Evolutionary conservation across 345 rosid genomes (phyloP), one percentile per base, ranked within the genome.

Genomic region (Citrus trifoliata): DNA sequence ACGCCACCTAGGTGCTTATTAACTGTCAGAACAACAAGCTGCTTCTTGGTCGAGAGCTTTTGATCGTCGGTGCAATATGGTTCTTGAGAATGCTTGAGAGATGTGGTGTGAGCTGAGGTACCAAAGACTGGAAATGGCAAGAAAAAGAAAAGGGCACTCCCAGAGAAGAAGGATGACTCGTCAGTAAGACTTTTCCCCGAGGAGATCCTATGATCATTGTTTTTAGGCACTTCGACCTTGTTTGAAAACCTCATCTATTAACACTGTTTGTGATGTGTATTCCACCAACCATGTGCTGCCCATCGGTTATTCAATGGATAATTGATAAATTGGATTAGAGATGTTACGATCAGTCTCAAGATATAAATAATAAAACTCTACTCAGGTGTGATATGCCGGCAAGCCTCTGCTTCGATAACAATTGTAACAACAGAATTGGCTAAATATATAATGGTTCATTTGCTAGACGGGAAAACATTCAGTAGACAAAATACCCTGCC

Each of bases 41-140:
- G 77, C 97, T 97, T 51, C 88, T 97, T 19, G 99, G 97, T 1
- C 91, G 98, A 93, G 98, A 67, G 98, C 98, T 0, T 97, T 97
- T 60, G 98, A 97, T 80, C 98, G 37, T 10, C 98, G 92, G 92
- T 93, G 98, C 91, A 97, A 93, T 86, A 97, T 94, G 99, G 98
- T 97, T 71, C 90, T 97, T 22, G 99, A 97, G 78, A 97, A 97
- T 78, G 99, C 94, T 71, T 88, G 93, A 82, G 99, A 97, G 81
- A 90, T 94, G 93, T 96, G 99, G 99, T 91, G 98, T 33, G 99
- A 96, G 99, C 94, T 56, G 10, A 97, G 99, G 97, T 91, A 0
- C 98, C 99, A 4, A 93, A 94, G 79, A 94, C 96, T 0, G 98
- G 98, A 7, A 94, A 97, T 84, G 99, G 99, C 80, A 97, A 94